A percentile compares a stretch with the other conserved stretches of the same genome.
Conservation (phyloP, 371 early-diverging fungal species). For the Rhizopus arrhizus region DNA sequence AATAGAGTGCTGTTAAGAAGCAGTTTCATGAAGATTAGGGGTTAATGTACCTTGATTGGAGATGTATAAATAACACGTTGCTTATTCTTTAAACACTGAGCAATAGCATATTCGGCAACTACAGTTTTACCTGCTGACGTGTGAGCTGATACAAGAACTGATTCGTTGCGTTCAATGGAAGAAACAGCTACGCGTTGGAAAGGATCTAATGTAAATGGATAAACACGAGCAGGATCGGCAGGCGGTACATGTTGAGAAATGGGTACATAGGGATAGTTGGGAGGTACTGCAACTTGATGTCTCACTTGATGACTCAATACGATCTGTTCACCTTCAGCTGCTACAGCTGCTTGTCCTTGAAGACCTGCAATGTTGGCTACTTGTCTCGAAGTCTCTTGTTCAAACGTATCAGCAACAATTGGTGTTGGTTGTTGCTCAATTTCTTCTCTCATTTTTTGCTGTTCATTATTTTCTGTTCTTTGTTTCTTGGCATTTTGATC, state of each 20-base stretch:
- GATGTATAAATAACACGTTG: conserved; percentile 99
- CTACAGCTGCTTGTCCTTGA: conserved; percentile 41
- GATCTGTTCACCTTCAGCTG: conserved; percentile 60
- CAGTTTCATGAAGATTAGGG: not conserved
- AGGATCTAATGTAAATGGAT: conserved; percentile 96
- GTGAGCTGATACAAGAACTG: conserved; percentile 98
- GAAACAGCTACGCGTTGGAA: conserved; percentile 95
- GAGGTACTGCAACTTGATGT: conserved; percentile 95
- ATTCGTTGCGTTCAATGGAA: conserved; percentile 95
- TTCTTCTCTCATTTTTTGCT: conserved; percentile 22
- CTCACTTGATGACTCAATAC: conserved; percentile 70
- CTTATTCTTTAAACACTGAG: conserved; percentile 88
- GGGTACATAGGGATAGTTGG: conserved; percentile 84
- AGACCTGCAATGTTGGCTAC: conserved; percentile 71
- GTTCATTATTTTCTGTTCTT: conserved; percentile 12
- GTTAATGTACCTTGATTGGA: conserved; percentile 89
- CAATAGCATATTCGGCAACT: conserved; percentile 99
- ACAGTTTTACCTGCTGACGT: conserved; percentile 99
- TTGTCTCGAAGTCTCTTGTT: conserved; percentile 74
- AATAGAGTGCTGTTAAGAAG: not conserved
- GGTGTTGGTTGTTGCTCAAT: conserved; percentile 41
- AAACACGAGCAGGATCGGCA: conserved; percentile 83
- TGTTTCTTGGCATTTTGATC: conserved; percentile 17
- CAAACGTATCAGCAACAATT: conserved; percentile 80
- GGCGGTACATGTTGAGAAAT: conserved; percentile 83